phyloP scores from a whole-genome alignment of 306 rosid genomes.

The Delonix regia region DNA sequence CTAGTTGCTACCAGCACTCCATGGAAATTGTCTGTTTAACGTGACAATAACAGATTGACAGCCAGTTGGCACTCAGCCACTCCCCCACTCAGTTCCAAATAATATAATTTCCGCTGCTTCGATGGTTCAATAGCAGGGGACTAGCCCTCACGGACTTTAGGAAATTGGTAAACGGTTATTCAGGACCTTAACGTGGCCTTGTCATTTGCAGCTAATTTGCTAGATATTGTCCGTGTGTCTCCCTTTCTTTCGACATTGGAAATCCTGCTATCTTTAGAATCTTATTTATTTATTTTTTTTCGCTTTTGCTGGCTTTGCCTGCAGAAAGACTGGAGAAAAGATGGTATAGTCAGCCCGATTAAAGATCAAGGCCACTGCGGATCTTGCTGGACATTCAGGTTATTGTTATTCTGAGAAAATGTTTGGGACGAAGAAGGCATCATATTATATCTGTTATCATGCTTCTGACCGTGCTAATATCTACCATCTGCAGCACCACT shows the following conservation, averaged over 20 bases:
- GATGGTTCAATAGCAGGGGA: not conserved
- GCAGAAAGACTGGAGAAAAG: slow-evolving; percentile 96
- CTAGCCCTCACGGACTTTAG: not conserved
- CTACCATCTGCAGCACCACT: slow-evolving; percentile 70
- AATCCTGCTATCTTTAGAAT: not conserved
- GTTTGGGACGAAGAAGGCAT: not conserved
- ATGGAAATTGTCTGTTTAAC: not conserved
- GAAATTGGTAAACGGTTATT: not conserved
- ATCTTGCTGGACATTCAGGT: slow-evolving; percentile 66
- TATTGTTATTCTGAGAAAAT: not conserved
- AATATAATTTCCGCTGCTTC: not conserved
- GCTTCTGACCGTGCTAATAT: slow-evolving; percentile 25
- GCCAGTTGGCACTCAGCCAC: not conserved
- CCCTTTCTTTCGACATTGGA: not conserved
- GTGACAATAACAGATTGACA: not conserved
- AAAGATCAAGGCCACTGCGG: slow-evolving; percentile 79
- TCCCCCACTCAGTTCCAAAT: not conserved
- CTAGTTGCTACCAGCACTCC: not conserved
- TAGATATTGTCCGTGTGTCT: not conserved
- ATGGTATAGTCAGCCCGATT: slow-evolving; percentile 74
- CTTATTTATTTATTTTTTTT: slow-evolving; percentile 28
- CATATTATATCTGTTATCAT: not conserved
- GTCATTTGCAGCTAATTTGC: not conserved
- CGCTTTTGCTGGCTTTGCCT: not conserved
- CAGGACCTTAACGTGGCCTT: not conserved